Conservation (phyloP, 2,329 filamentous ascomycete species). For the Diaporthe ilicicola region DNA sequence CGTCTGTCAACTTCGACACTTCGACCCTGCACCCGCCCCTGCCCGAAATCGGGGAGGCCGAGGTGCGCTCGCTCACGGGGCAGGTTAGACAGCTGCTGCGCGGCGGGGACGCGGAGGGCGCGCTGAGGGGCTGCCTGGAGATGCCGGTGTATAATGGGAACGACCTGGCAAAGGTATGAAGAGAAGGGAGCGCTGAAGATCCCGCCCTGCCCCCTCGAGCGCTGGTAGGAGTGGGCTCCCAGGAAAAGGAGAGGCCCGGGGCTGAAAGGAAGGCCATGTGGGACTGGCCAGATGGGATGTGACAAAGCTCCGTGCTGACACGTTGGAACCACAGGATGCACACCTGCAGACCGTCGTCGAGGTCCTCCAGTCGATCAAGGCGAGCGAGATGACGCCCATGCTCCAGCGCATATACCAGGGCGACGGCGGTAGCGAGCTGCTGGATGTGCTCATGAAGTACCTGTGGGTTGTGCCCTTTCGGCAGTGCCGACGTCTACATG, state of each 20-base stretch:
- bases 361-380: constrained; percentile 94
- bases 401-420: constrained; percentile 81
- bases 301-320: constrained; percentile 34
- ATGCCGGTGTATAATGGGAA: constrained; percentile 78
- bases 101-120: constrained; percentile 87
- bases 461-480: constrained; percentile 67
- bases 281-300: constrained; percentile 26
- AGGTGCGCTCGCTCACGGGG: constrained; percentile 78
- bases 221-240: not conserved
- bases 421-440: constrained; percentile 81
- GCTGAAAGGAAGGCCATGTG: not conserved
- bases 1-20: constrained; percentile 89
- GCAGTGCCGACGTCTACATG: not conserved
- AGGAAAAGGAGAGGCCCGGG: not conserved
- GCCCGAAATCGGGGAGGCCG: constrained; percentile 77
- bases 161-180: constrained; percentile 65
- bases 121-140: constrained; percentile 84
- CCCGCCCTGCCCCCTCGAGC: not conserved
- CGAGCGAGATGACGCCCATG: constrained; percentile 92
- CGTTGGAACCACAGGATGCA: constrained; percentile 67
- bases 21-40: constrained; percentile 81
- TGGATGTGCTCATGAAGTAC: constrained; percentile 98
- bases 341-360: constrained; percentile 90
- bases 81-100: constrained; percentile 90
- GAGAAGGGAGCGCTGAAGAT: not conserved